A percentile compares a stretch with the other conserved stretches of the same genome.
These are phyloP conservation scores for Hirsutella minnesotensis DNA, from an alignment of 2,329 filamentous ascomycete genomes.

Conservation along the genomic window DNA sequence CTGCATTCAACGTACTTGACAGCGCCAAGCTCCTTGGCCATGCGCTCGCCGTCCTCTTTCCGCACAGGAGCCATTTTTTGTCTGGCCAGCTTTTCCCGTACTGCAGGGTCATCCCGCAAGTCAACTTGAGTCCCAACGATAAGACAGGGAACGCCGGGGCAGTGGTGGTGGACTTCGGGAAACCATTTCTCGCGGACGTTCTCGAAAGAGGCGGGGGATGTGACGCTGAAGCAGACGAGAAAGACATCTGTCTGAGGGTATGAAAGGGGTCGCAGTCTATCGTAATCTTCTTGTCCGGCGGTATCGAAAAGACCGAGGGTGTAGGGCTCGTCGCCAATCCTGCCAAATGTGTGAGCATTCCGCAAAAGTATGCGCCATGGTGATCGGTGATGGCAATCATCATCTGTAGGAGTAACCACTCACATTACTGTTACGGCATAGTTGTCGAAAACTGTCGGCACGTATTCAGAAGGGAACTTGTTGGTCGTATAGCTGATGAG, in stretches of 20 bases:
- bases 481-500: constrained; percentile 99
- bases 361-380: background rate
- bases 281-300: constrained; percentile 98
- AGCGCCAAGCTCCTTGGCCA: constrained; percentile 94
- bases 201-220: constrained; percentile 93
- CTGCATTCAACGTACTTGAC: constrained; percentile 99
- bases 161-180: constrained; percentile 96
- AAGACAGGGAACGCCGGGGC: constrained; percentile 90
- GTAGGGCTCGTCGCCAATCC: constrained; percentile 98
- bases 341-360: constrained; percentile 25
- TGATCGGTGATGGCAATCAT: too few relatives aligned
- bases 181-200: constrained; percentile 99
- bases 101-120: constrained; percentile 77
- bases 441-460: constrained; percentile 98
- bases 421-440: constrained; percentile 99
- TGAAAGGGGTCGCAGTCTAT: constrained; percentile 87
- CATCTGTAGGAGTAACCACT: too few relatives aligned
- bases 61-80: constrained; percentile 92
- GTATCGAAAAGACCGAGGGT: constrained; percentile 97
- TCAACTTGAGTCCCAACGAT: constrained; percentile 98
- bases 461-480: constrained; percentile 99
- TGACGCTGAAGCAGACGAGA: constrained; percentile 97
- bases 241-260: constrained; percentile 99
- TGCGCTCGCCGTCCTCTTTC: constrained; percentile 86
- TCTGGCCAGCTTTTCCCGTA: constrained; percentile 83